Evolutionary conservation across 192 early-diverging fungal species (phyloP).

Genomic region (Irineochytrium annulatum): DNA sequence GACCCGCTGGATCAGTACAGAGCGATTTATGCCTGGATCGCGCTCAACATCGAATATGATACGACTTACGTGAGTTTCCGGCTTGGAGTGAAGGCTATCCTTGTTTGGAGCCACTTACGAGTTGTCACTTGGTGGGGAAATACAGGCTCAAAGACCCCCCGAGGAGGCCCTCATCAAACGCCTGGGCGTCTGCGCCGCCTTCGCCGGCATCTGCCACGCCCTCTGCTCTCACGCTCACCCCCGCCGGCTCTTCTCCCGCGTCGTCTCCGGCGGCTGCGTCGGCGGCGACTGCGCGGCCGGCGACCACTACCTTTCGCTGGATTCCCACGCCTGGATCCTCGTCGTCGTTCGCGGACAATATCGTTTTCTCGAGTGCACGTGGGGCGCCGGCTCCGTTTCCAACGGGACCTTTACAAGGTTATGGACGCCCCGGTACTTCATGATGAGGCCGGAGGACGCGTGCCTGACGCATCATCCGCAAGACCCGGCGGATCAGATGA

Average conservation of each 20-base stretch:
- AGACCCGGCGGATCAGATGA: neutral
- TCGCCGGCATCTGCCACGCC: no score
- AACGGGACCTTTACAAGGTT: neutral
- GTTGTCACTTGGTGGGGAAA: no score
- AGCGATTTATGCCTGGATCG: neutral
- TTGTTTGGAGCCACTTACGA: no score
- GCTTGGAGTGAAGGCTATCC: no score
- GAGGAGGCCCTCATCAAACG: no score
- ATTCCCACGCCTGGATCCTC: neutral
- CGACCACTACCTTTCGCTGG: neutral
- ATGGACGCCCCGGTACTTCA: neutral
- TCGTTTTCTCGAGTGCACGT: neutral
- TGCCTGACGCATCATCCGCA: neutral
- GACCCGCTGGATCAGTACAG: neutral
- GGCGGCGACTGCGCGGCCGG: neutral
- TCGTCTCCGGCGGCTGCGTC: no score
- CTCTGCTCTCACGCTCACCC: no score
- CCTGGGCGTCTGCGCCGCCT: no score
- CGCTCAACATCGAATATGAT: neutral
- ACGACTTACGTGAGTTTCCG: no score
- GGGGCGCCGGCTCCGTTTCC: neutral
- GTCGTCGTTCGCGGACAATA: neutral
- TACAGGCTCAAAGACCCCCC: no score
- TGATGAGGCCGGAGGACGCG: neutral
- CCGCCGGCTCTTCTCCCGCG: no score